Percentiles rank a stretch among this genome's conserved stretches.
phyloP scores from a whole-genome alignment of 495 filamentous ascomycete genomes.

The Penicillium canescens region DNA sequence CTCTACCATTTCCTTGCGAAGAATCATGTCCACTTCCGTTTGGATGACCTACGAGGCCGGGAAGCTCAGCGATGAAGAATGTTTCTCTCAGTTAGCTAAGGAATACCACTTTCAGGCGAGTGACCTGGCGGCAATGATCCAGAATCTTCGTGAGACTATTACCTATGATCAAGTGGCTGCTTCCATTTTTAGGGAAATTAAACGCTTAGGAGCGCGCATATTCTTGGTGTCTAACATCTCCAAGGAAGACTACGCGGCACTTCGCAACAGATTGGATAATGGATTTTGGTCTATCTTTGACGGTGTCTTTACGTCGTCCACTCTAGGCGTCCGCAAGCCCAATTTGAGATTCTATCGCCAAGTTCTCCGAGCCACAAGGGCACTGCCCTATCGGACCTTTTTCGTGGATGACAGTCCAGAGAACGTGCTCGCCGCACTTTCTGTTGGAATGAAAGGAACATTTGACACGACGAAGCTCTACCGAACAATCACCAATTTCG shows the following conservation, averaged over 20 bases:
- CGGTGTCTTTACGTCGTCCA: conserved; percentile 31
- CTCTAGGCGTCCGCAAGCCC: conserved; percentile 28
- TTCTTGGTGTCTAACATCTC: conserved; percentile 25
- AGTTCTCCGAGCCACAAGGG: conserved; percentile 18
- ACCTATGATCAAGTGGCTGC: neutral
- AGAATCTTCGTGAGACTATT: neutral
- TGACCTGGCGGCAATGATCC: neutral
- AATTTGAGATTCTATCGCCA: conserved; percentile 23
- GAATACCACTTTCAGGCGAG: neutral
- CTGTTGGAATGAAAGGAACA: conserved; percentile 21
- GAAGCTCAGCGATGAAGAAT: conserved; percentile 3
- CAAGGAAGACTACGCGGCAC: conserved; percentile 21
- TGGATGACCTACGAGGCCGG: conserved; percentile 15
- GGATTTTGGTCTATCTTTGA: conserved; percentile 22
- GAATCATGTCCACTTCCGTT: neutral
- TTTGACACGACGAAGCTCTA: neutral
- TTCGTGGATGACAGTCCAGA: conserved; percentile 28
- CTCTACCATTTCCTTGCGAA: neutral
- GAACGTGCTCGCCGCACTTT: conserved; percentile 27
- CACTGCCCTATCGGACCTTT: conserved; percentile 11
- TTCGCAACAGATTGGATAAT: conserved; percentile 14
- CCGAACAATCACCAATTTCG: neutral
- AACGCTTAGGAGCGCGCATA: conserved; percentile 5
- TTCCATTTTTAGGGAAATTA: neutral
- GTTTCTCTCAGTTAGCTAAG: conserved; percentile 3